These are phyloP conservation scores for Camellia lanceoleosa DNA, from an alignment of 148 eudicot species.

Conservation along the genomic window DNA sequence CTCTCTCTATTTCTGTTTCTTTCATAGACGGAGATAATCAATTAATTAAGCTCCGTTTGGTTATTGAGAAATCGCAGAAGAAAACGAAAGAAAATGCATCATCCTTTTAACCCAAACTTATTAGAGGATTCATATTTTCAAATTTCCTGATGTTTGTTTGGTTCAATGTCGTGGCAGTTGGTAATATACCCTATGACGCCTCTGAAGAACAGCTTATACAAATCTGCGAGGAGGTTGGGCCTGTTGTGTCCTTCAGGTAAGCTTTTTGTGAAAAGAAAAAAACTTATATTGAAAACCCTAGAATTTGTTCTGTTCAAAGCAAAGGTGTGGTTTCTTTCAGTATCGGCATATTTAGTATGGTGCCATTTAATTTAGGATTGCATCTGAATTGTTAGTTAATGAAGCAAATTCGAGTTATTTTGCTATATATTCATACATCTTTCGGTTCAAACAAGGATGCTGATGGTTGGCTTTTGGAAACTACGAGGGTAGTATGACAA, in stretches of 20 bases:
- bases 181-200: constrained; percentile 98
- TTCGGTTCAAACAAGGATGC: background rate
- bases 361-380: background rate
- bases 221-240: constrained; percentile 98
- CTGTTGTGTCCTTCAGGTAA: constrained; percentile 93
- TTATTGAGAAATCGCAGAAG: background rate
- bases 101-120: background rate
- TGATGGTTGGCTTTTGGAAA: background rate
- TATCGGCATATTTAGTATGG: background rate
- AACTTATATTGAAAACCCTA: background rate
- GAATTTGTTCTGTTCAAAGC: background rate
- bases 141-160: constrained; percentile 11
- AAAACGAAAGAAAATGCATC: background rate
- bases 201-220: constrained; percentile 92
- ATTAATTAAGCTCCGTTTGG: background rate
- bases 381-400: background rate
- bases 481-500: too few species aligned
- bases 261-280: constrained; percentile 11
- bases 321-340: background rate
- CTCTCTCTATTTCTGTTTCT: background rate
- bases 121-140: background rate
- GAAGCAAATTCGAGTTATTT: background rate
- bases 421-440: background rate
- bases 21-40: background rate
- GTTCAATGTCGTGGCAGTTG: constrained; percentile 42